Evolutionary conservation across 768 basidiomycete genomes (phyloP).

Genomic region (Pholiota conissans): DNA sequence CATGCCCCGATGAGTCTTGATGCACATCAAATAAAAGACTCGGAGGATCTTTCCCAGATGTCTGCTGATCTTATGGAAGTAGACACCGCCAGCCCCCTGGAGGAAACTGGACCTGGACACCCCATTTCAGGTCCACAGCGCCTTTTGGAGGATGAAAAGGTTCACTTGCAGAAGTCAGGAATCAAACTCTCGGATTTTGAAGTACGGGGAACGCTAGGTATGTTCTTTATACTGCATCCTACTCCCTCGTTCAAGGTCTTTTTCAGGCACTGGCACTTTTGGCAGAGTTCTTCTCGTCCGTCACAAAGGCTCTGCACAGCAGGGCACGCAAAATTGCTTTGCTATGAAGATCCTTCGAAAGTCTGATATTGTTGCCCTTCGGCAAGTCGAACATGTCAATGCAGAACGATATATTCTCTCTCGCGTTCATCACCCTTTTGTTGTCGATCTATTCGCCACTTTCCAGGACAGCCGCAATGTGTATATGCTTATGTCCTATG

Average conservation of each 20-base stretch:
- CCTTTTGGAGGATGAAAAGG: slow-evolving; percentile 68
- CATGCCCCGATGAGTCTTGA: slow-evolving; percentile 11
- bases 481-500: slow-evolving; percentile 96
- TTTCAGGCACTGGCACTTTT: slow-evolving; percentile 91
- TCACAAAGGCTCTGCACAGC: slow-evolving; percentile 50
- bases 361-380: slow-evolving; percentile 80
- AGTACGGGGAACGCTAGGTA: slow-evolving; percentile 76
- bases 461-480: slow-evolving; percentile 96
- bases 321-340: slow-evolving; percentile 62
- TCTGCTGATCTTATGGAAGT: slow-evolving; percentile 23
- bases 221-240: slow-evolving; percentile 20
- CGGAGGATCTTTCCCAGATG: slow-evolving; percentile 6
- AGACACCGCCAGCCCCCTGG: slow-evolving; percentile 15
- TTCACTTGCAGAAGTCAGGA: slow-evolving; percentile 59
- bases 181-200: slow-evolving; percentile 78
- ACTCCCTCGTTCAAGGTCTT: slow-evolving; percentile 1
- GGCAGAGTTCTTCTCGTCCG: slow-evolving; percentile 90
- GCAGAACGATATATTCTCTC: slow-evolving; percentile 94
- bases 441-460: slow-evolving; percentile 94
- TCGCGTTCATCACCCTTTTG: slow-evolving; percentile 89
- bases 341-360: slow-evolving; percentile 91
- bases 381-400: slow-evolving; percentile 98
- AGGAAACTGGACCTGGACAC: slow-evolving; percentile 18
- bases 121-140: slow-evolving; percentile 44
- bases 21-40: slow-evolving; percentile 6